Percentiles rank a stretch among this genome's conserved stretches.
Conservation (phyloP, 768 basidiomycete genomes). For the Neoboletus magnificus region DNA sequence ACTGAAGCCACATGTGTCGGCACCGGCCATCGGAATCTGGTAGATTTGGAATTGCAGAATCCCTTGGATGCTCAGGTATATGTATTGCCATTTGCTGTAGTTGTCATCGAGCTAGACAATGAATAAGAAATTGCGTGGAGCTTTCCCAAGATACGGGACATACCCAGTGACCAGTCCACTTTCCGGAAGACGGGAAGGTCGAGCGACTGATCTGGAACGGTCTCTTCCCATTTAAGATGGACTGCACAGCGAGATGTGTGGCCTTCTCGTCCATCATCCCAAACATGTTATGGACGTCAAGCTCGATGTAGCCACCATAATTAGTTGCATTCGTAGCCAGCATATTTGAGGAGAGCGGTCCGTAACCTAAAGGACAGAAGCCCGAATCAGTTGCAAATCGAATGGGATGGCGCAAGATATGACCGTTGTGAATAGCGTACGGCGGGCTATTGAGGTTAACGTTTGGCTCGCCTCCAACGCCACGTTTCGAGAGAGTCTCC, state of each 20-base stretch:
- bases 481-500: slow-evolving; percentile 36
- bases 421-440: slow-evolving; percentile 72
- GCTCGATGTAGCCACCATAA: slow-evolving; percentile 54
- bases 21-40: slow-evolving; percentile 81
- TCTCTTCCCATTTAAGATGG: slow-evolving; percentile 53
- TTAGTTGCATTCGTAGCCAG: slow-evolving; percentile 74
- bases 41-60: slow-evolving; percentile 81
- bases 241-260: slow-evolving; percentile 55
- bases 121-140: background rate
- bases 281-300: slow-evolving; percentile 70
- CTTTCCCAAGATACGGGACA: background rate
- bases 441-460: slow-evolving; percentile 57
- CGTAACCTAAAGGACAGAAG: slow-evolving; percentile 38
- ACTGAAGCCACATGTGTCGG: slow-evolving; percentile 52
- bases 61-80: slow-evolving; percentile 69
- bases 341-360: slow-evolving; percentile 50
- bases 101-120: slow-evolving; percentile 65
- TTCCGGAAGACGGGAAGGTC: slow-evolving; percentile 65
- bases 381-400: background rate
- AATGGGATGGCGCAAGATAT: slow-evolving; percentile 5
- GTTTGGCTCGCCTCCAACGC: slow-evolving; percentile 43
- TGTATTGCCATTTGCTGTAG: slow-evolving; percentile 69
- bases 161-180: slow-evolving; percentile 74
- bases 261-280: slow-evolving; percentile 69
- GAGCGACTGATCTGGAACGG: slow-evolving; percentile 72